Conservation (phyloP, 2,329 filamentous ascomycete genomes). For the Nigrospora sphaerica region DNA sequence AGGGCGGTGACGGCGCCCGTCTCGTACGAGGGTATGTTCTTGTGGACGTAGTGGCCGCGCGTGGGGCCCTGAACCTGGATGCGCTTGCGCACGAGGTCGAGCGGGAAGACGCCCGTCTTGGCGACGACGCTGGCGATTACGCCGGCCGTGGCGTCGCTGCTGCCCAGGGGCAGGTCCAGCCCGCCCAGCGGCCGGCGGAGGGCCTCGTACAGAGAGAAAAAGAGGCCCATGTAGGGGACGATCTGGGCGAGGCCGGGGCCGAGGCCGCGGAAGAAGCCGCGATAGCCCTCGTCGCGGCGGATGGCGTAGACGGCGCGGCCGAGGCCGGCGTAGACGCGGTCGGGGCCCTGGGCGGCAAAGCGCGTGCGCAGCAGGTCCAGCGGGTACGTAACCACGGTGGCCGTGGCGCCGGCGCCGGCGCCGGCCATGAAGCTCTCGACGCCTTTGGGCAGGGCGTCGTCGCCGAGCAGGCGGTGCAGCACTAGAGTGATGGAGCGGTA, state of each 20-base stretch:
- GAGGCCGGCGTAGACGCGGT: conserved; percentile 73
- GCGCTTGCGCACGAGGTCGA: conserved; percentile 87
- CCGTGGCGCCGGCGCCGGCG: conserved; percentile 72
- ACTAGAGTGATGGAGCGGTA: conserved; percentile 71
- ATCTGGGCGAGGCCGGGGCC: conserved; percentile 79
- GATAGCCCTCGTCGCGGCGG: conserved; percentile 61
- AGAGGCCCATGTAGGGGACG: conserved; percentile 93
- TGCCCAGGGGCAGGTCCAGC: conserved; percentile 60
- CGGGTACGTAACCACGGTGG: conserved; percentile 82
- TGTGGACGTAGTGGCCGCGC: conserved; percentile 68
- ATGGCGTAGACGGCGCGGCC: conserved; percentile 66
- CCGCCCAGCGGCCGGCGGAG: conserved; percentile 53
- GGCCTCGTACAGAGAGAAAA: conserved; percentile 84
- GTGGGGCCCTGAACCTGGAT: conserved; percentile 94
- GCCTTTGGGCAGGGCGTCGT: conserved; percentile 50
- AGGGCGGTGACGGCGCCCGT: conserved; percentile 61
- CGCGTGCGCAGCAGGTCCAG: conserved; percentile 88
- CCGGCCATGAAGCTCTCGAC: conserved; percentile 78
- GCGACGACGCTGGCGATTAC: conserved; percentile 70
- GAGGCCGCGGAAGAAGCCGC: conserved; percentile 84
- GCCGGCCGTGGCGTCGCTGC: conserved; percentile 78
- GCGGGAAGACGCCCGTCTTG: conserved; percentile 86
- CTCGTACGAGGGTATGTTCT: conserved; percentile 79
- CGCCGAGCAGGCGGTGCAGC: conserved; percentile 46
- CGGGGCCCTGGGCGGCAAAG: conserved; percentile 86